Percentiles rank a stretch among this genome's conserved stretches.
Conservation (phyloP, 805 yeast genomes). For the Sugiyamaella qingdaonensis region DNA sequence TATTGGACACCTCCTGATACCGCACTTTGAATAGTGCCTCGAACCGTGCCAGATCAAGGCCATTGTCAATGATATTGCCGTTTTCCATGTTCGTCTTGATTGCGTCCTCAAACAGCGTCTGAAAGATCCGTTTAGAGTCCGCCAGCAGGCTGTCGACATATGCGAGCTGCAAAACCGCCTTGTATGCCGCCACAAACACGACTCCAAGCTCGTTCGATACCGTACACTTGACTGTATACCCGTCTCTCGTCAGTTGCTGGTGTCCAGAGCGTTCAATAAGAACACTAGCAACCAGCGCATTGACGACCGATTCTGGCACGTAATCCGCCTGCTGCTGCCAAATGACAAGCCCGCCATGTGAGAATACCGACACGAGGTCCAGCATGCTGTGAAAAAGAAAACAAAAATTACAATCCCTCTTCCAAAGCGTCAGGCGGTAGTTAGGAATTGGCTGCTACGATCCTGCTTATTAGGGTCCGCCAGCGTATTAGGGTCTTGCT, state of each 20-base stretch:
- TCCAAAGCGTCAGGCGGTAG: too few species aligned
- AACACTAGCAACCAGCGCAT: slow-evolving; percentile 46
- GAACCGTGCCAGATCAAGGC: slow-evolving; percentile 22
- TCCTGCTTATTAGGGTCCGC: too few species aligned
- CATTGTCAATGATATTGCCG: slow-evolving; percentile 2
- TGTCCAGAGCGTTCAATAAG: slow-evolving; percentile 37
- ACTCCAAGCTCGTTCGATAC: slow-evolving; percentile 42
- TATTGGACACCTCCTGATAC: slow-evolving; percentile 21
- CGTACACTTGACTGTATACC: slow-evolving; percentile 45
- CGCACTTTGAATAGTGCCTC: slow-evolving; percentile 31
- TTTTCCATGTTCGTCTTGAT: slow-evolving; percentile 7
- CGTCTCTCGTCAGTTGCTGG: slow-evolving; percentile 33
- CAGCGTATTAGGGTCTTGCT: too few species aligned
- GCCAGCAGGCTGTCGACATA: slow-evolving; percentile 32
- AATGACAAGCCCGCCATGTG: slow-evolving; percentile 49
- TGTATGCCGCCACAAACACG: slow-evolving; percentile 36
- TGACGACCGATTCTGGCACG: slow-evolving; percentile 41
- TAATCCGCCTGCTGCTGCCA: slow-evolving; percentile 43
- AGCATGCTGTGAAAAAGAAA: not conserved
- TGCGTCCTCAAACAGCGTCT: slow-evolving; percentile 25
- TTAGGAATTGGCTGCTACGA: too few species aligned
- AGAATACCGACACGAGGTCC: slow-evolving; percentile 48
- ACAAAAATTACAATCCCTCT: too few species aligned
- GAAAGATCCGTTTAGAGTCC: slow-evolving; percentile 33
- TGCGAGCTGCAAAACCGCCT: slow-evolving; percentile 32